Percentiles rank a stretch among this genome's conserved stretches.
These are phyloP conservation scores for Acrocalymma vagum DNA, from an alignment of 2,329 filamentous ascomycete genomes.

Conservation along the genomic window DNA sequence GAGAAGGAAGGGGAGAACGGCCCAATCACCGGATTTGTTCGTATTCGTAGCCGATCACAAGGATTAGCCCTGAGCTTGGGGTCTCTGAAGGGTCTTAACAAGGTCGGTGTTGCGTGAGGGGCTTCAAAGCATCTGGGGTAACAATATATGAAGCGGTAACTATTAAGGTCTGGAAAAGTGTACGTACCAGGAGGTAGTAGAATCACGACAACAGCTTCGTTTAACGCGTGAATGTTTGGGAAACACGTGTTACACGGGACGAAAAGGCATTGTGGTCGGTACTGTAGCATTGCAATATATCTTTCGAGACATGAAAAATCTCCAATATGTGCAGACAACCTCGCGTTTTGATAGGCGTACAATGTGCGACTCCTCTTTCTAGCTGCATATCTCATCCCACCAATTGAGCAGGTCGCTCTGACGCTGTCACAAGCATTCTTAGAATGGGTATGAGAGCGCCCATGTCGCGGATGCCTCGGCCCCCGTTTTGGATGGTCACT, in stretches of 20 bases:
- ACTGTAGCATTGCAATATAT: conserved; percentile 22
- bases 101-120: conserved; percentile 40
- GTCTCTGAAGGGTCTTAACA: conserved; percentile 89
- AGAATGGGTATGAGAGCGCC: no score
- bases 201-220: no score
- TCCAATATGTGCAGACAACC: neutral
- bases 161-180: conserved; percentile 1
- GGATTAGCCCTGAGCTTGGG: conserved; percentile 92
- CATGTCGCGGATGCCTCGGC: conserved; percentile 20
- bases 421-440: no score
- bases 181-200: conserved; percentile 13
- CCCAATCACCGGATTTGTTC: conserved; percentile 94
- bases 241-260: neutral
- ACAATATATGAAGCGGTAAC: conserved; percentile 9
- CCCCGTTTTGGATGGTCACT: conserved; percentile 11
- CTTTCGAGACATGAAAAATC: conserved; percentile 13
- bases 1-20: conserved; percentile 97
- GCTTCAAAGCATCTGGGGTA: conserved; percentile 1
- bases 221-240: conserved; percentile 4
- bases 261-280: conserved; percentile 10
- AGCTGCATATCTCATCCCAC: no score
- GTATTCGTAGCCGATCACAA: conserved; percentile 96
- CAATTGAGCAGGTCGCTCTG: no score
- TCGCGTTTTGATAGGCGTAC: conserved; percentile 3
- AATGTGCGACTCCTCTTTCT: no score